Conservation (phyloP, 148 eudicot genomes). For the Amaranthus hypochondriacus region DNA sequence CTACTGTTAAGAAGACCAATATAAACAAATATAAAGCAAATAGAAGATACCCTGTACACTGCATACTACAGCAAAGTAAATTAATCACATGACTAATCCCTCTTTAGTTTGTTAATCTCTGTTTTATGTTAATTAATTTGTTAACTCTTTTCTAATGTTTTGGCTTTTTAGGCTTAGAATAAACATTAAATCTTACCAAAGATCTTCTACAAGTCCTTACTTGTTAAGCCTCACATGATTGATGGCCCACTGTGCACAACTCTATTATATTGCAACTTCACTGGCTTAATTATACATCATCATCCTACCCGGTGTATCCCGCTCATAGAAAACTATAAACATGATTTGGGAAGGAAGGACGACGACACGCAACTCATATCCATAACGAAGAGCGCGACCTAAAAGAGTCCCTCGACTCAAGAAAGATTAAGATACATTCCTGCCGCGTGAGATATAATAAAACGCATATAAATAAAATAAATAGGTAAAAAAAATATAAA, state of each 20-base stretch:
- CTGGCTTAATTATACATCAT: too few species aligned
- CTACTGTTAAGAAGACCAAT: not conserved
- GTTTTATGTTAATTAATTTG: not conserved
- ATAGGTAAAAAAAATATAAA: too few species aligned
- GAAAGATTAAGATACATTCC: too few species aligned
- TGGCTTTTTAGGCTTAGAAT: not conserved
- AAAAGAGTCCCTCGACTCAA: too few species aligned
- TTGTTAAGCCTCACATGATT: slow-evolving; percentile 9
- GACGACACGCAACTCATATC: too few species aligned
- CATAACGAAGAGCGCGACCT: too few species aligned
- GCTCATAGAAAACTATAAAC: too few species aligned
- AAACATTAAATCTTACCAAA: slow-evolving; percentile 1
- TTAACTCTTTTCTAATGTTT: slow-evolving; percentile 1
- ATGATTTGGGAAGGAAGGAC: too few species aligned
- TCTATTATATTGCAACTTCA: too few species aligned
- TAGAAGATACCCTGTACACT: slow-evolving; percentile 8
- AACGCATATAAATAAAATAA: too few species aligned
- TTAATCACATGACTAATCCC: slow-evolving; percentile 24
- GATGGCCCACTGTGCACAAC: slow-evolving; percentile 4
- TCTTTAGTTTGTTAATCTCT: slow-evolving; percentile 21
- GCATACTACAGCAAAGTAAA: slow-evolving; percentile 4
- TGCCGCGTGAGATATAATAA: too few species aligned
- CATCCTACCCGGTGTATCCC: too few species aligned
- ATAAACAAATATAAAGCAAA: slow-evolving; percentile 3
- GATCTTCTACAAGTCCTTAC: not conserved